These are phyloP conservation scores for Claviceps arundinis DNA, from an alignment of 2,329 filamentous ascomycete genomes.

Conservation along the genomic window DNA sequence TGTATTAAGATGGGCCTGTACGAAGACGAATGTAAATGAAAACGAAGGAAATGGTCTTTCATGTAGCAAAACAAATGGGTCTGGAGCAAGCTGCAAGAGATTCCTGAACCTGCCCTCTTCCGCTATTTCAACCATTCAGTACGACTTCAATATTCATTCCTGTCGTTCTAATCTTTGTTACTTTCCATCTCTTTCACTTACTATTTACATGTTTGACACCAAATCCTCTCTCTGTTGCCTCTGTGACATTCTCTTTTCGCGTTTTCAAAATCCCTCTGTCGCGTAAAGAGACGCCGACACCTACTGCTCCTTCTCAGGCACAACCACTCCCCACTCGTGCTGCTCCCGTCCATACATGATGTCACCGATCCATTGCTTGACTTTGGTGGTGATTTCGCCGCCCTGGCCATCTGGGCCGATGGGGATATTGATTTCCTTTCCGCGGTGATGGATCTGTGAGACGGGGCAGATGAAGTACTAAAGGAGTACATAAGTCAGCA, in stretches of 20 bases:
- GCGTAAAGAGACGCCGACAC: not conserved
- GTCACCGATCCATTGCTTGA: slow-evolving; percentile 55
- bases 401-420: slow-evolving; percentile 36
- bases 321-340: slow-evolving; percentile 57
- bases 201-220: not conserved
- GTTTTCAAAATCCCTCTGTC: not conserved
- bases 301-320: slow-evolving; percentile 42
- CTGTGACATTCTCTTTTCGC: not conserved
- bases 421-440: slow-evolving; percentile 47
- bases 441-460: slow-evolving; percentile 54
- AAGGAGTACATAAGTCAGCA: not conserved
- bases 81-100: too few species aligned
- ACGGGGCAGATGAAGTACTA: slow-evolving; percentile 61
- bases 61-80: too few species aligned
- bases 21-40: too few species aligned
- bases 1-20: too few species aligned
- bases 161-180: not conserved
- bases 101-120: too few species aligned
- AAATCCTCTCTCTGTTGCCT: not conserved
- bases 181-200: not conserved
- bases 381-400: slow-evolving; percentile 43
- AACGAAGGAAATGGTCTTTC: too few species aligned
- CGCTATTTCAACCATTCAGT: too few species aligned
- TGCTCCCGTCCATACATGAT: slow-evolving; percentile 63
- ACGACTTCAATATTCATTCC: not conserved